A percentile compares a stretch with the other conserved stretches of the same genome.
phyloP scores from a whole-genome alignment of 2,329 filamentous ascomycete species.

The Cadophora sp. region DNA sequence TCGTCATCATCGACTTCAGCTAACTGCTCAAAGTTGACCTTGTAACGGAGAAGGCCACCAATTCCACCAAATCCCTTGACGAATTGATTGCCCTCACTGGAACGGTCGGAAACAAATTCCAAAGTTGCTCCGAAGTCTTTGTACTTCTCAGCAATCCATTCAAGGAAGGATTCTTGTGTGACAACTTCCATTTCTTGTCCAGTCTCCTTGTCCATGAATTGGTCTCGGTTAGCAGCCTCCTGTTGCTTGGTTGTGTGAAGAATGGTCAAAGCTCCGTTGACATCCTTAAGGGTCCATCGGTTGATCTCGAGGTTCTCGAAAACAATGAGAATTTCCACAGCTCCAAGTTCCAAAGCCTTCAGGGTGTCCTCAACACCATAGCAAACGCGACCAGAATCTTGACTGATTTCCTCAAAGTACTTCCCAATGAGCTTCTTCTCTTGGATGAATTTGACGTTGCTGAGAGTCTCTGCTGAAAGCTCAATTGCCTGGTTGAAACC shows the following conservation, averaged over 20 bases:
- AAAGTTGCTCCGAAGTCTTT: conserved; percentile 95
- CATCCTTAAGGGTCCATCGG: conserved; percentile 87
- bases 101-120: conserved; percentile 97
- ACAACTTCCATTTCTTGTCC: conserved; percentile 97
- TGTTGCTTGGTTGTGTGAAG: conserved; percentile 89
- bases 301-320: conserved; percentile 97
- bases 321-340: conserved; percentile 92
- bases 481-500: conserved; percentile 99
- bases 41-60: conserved; percentile 96
- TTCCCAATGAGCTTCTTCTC: conserved; percentile 99
- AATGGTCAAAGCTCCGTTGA: conserved; percentile 73
- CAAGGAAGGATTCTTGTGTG: conserved; percentile 90
- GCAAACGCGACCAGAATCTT: conserved; percentile 95
- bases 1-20: conserved; percentile 89
- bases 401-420: conserved; percentile 99
- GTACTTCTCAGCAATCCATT: conserved; percentile 99
- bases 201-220: conserved; percentile 95
- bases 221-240: conserved; percentile 75
- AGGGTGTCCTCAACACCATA: conserved; percentile 98
- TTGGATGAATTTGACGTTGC: conserved; percentile 99
- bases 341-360: conserved; percentile 94
- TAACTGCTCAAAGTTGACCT: conserved; percentile 99
- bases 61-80: conserved; percentile 99
- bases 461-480: conserved; percentile 89
- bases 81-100: conserved; percentile 98